Base-by-base conservation (phyloP, 1,284 basidiomycete genomes). In the Apiotrichum gamsii region DNA sequence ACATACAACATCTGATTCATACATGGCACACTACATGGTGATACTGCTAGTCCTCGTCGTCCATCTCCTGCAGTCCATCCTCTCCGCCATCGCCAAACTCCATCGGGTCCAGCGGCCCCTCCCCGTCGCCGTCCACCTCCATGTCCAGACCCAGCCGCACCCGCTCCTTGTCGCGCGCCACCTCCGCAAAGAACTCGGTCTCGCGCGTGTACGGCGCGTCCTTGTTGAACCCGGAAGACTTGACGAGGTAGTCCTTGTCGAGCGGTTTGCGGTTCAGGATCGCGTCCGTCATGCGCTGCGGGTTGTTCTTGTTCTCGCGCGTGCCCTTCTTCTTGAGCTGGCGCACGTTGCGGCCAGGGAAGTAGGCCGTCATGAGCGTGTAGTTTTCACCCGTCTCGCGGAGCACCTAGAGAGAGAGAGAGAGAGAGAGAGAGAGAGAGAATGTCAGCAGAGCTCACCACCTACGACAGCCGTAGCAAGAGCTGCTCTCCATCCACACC, bases 311-410 rank as follows among this genome's bases (percentile, higher is more conserved):
- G 51, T 65, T 67, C 56, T 69, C 66, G 16, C 55, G 47, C 32
- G 50, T 16, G 1, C 61, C 64, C 42, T 69, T 69, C 20, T 59
- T 51, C 43, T 62, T 62, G 33, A 69, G 47, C 43, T 65, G 62
- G n/a, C 55, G 52, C 31, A 58, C 52, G 1, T 54, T 61, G 21
- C 66, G 52, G 16, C 62, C 59, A 4, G 65, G 64, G 54, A 69
- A 69, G 47, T 65, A 69, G 28, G 60, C 59, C 45, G 61, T 61
- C 63, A 69, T 67, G 35, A 67, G 48, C 3, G 57, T 59, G 45
- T 67, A 69, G 45, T 67, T 67, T 46, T 69, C 66, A 14, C 66
- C 66, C 5, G 61, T 63, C 47, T 68, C 64, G 29, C 61, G 58
- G 11, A 67, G 51, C 1, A 62, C 60, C 66, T 67, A 46, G 25